Percentiles rank a stretch among this genome's conserved stretches.
Conservation (phyloP, 495 filamentous ascomycete genomes). For the Lasiosphaeria ovina region DNA sequence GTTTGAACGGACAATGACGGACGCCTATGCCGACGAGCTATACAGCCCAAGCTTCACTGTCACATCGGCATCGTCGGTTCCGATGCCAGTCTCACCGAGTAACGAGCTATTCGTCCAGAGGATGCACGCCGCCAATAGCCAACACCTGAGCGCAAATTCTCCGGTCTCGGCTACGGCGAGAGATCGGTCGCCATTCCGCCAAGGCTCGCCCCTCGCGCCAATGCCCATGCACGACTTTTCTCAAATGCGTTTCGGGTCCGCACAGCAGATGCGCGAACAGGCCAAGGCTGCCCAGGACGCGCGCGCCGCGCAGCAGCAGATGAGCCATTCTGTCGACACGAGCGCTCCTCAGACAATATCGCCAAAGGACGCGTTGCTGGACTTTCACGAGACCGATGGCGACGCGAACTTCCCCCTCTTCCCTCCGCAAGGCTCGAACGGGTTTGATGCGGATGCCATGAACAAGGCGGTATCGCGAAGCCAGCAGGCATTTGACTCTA, state of each 20-base stretch:
- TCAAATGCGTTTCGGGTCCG: constrained; percentile 51
- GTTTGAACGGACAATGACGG: constrained; percentile 80
- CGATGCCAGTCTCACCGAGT: constrained; percentile 51
- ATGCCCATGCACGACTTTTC: constrained; percentile 45
- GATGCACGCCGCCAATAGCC: constrained; percentile 73
- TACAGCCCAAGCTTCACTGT: constrained; percentile 66
- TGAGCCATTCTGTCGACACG: constrained; percentile 43
- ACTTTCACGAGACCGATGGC: constrained; percentile 73
- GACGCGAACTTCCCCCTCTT: constrained; percentile 70
- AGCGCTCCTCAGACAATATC: constrained; percentile 84
- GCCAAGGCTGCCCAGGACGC: constrained; percentile 60
- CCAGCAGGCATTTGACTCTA: constrained; percentile 40
- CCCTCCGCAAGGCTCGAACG: constrained; percentile 43
- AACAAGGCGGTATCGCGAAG: constrained; percentile 20
- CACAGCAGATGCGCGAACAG: constrained; percentile 58
- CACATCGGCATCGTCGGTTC: constrained; percentile 49
- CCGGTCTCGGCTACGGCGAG: constrained; percentile 52
- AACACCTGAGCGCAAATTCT: constrained; percentile 59
- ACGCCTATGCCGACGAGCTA: constrained; percentile 80
- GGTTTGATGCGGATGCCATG: constrained; percentile 26
- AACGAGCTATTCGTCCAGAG: constrained; percentile 70
- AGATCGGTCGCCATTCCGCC: constrained; percentile 80
- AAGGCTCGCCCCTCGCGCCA: constrained; percentile 65
- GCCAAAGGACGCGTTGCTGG: constrained; percentile 87
- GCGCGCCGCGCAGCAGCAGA: constrained; percentile 49